phyloP scores from a whole-genome alignment of 2,329 filamentous ascomycete species.

The Talaromyces sp. region DNA sequence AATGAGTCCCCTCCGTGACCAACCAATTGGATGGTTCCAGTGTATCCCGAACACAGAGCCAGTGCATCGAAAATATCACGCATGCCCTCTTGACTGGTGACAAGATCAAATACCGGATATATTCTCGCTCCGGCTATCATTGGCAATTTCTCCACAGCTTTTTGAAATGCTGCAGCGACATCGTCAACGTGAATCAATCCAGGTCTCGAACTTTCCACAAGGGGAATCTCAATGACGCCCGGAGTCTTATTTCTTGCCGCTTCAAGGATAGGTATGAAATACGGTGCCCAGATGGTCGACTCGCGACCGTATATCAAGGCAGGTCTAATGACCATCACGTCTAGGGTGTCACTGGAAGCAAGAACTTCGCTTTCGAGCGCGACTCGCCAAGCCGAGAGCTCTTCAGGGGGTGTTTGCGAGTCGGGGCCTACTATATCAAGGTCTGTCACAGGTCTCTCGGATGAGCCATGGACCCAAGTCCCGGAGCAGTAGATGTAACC shows the following conservation, averaged over 20 bases:
- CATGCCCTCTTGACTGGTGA: constrained; percentile 34
- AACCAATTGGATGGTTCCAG: constrained; percentile 29
- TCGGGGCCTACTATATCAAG: constrained; percentile 28
- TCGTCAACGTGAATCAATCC: constrained; percentile 42
- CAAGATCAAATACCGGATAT: constrained; percentile 42
- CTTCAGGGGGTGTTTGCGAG: constrained; percentile 24
- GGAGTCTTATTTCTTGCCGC: constrained; percentile 26
- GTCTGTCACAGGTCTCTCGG: constrained; percentile 30
- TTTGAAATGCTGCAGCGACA: constrained; percentile 33
- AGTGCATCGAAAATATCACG: constrained; percentile 30
- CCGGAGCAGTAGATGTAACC: constrained; percentile 42
- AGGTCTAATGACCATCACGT: constrained; percentile 36
- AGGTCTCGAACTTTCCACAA: constrained; percentile 25
- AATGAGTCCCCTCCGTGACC: constrained; percentile 28
- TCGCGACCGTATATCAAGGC: constrained; percentile 37
- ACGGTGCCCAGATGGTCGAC: constrained; percentile 30
- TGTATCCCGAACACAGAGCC: constrained; percentile 27
- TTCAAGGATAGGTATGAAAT: constrained; percentile 30
- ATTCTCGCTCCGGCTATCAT: constrained; percentile 29
- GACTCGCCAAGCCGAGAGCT: constrained; percentile 33
- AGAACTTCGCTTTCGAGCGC: constrained; percentile 34
- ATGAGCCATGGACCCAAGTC: constrained; percentile 40
- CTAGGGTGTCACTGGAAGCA: constrained; percentile 30
- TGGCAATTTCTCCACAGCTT: constrained; percentile 33
- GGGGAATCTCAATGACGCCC: constrained; percentile 24